Base-by-base conservation (phyloP, 192 early-diverging fungal genomes). In the Podila epicladia region DNA sequence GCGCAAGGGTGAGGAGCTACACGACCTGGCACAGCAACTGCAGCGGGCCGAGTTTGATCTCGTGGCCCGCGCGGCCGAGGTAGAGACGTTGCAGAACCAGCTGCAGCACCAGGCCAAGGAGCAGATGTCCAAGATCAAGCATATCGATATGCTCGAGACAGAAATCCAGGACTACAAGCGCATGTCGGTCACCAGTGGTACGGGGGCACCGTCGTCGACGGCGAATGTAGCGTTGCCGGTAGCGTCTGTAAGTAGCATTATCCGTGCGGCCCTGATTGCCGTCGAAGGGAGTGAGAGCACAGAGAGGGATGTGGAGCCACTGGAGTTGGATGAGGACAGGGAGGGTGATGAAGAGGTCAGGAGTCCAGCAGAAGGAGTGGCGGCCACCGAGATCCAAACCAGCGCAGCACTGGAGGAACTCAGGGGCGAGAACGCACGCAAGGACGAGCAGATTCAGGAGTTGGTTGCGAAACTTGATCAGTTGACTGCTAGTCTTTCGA, bases 361-460 rank as follows among this genome's bases (percentile, higher is more conserved):
- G 53, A 22, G 9, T 9, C 35, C 53, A n/a, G 26, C 31, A 31
- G 15, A 31, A 24, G 15, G 3, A 31, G 7, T 1, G 13, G 59
- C 2, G 7, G 35, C 3, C 22, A n/a, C 2, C 9, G 5, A 20
- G 26, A 60, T 7, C 33, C 12, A 2, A 24, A 31, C 57, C 55
- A 32, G 33, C 35, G 6, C 9, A 28, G 33, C 9, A 20, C 37
- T 73, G 60, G 53, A 59, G 48, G 5, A 19, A 3, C 50, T 80
- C 45, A n/a, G 55, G 58, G 57, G 58, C 5, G 71, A 73, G 57
- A 73, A 80, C 48, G 13, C 13, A 19, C 60, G 26, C 24, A 73
- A 80, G 58, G 77, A 80, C n/a, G 61, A 5, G 2, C 31, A 64
- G 65, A 80, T 80, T 49, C n/a, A 38, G 8, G 66, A 69, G 32